phyloP scores from a whole-genome alignment of 2,329 filamentous ascomycete species.

The Lecanicillium sp. region DNA sequence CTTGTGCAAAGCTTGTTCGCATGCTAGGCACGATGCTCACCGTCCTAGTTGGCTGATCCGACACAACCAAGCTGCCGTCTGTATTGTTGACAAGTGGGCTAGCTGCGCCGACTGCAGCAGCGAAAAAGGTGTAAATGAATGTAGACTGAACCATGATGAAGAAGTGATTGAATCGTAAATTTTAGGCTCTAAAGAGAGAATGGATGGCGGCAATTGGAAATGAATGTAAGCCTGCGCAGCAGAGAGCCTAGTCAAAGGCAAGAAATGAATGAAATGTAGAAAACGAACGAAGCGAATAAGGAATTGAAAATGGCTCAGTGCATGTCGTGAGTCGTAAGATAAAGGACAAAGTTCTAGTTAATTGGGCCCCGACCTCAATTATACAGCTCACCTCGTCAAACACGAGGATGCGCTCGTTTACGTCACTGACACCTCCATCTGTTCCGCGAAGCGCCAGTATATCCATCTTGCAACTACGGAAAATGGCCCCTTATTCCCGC shows the following conservation, averaged over 20 bases:
- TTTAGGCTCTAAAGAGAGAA: neutral
- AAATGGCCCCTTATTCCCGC: neutral
- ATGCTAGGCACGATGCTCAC: neutral
- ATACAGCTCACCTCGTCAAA: slow-evolving; percentile 1
- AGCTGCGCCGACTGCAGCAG: slow-evolving; percentile 17
- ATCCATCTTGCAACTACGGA: neutral
- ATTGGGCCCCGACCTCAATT: neutral
- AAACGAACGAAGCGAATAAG: slow-evolving; percentile 10
- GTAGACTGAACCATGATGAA: slow-evolving; percentile 14
- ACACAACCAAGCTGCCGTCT: neutral
- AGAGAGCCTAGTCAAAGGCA: slow-evolving; percentile 15
- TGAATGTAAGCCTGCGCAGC: slow-evolving; percentile 24
- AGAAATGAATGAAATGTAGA: slow-evolving; percentile 9
- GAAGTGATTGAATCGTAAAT: slow-evolving; percentile 5
- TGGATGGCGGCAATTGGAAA: slow-evolving; percentile 9
- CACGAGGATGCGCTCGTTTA: neutral
- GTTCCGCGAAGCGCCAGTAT: slow-evolving; percentile 6
- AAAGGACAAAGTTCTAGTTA: neutral
- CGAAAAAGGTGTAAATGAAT: slow-evolving; percentile 10
- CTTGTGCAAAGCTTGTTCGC: neutral
- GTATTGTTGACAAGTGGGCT: slow-evolving; percentile 10
- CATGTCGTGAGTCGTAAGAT: slow-evolving; percentile 1
- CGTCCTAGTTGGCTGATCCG: neutral
- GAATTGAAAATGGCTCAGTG: slow-evolving; percentile 7
- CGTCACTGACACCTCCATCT: neutral